These are phyloP conservation scores for Coniochaeta sp. DNA, from an alignment of 2,329 filamentous ascomycete genomes.

Conservation along the genomic window DNA sequence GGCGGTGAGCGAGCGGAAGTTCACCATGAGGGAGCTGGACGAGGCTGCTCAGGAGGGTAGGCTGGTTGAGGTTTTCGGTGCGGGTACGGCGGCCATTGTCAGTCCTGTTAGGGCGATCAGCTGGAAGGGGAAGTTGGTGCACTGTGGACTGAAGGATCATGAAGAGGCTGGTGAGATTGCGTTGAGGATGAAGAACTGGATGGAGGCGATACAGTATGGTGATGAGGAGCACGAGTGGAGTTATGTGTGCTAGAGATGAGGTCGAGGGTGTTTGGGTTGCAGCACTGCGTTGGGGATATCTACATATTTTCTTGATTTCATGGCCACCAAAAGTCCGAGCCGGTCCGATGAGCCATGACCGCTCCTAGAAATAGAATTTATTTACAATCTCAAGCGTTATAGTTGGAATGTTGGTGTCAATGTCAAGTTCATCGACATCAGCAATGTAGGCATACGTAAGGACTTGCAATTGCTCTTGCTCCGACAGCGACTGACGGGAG, in stretches of 20 bases:
- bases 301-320: neutral
- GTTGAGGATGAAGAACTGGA: slow-evolving; percentile 88
- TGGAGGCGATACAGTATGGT: slow-evolving; percentile 90
- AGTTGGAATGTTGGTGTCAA: neutral
- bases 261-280: neutral
- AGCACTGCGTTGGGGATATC: neutral
- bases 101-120: slow-evolving; percentile 82
- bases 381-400: too few species aligned
- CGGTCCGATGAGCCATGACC: neutral
- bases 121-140: slow-evolving; percentile 75
- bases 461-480: neutral
- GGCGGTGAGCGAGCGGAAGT: slow-evolving; percentile 82
- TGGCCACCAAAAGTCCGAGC: neutral
- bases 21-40: slow-evolving; percentile 79
- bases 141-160: slow-evolving; percentile 72
- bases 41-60: slow-evolving; percentile 78
- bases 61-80: slow-evolving; percentile 85
- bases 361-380: neutral
- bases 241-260: slow-evolving; percentile 34
- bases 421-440: neutral
- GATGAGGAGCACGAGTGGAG: slow-evolving; percentile 92
- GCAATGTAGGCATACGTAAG: neutral
- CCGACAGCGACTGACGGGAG: neutral
- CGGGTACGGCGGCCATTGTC: slow-evolving; percentile 91
- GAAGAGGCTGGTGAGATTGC: slow-evolving; percentile 87